Evolutionary conservation across 495 filamentous ascomycete species (phyloP).

Genomic region (Entonaema liquescens): DNA sequence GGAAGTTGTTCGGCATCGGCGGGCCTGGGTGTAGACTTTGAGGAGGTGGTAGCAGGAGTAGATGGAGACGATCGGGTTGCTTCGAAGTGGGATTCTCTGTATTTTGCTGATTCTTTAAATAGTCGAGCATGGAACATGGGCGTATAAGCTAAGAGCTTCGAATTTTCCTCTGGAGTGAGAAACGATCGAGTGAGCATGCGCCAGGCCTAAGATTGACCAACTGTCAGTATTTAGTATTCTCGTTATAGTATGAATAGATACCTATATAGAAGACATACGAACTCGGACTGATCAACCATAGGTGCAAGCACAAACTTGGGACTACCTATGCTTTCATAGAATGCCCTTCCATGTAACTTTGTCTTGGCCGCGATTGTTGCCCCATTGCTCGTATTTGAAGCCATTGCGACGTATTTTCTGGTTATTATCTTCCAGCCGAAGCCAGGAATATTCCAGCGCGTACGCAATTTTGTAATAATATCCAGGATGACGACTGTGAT

Average conservation of each 20-base stretch:
- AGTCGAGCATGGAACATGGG: slow-evolving; percentile 95
- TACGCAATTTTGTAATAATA: slow-evolving; percentile 4
- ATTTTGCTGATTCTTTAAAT: slow-evolving; percentile 76
- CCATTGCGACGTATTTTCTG: slow-evolving; percentile 28
- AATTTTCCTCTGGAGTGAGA: slow-evolving; percentile 68
- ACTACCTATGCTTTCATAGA: slow-evolving; percentile 92
- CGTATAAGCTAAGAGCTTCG: slow-evolving; percentile 79
- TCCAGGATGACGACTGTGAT: slow-evolving; percentile 26
- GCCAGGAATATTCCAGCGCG: slow-evolving; percentile 27
- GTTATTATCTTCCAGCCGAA: slow-evolving; percentile 26
- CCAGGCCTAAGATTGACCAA: slow-evolving; percentile 73
- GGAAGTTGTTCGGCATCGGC: slow-evolving; percentile 13
- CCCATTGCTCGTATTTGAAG: slow-evolving; percentile 15
- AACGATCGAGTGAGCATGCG: slow-evolving; percentile 93
- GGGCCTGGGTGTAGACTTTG: slow-evolving; percentile 9
- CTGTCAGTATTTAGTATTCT: slow-evolving; percentile 21
- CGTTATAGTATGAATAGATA: not conserved
- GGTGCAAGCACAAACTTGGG: slow-evolving; percentile 91
- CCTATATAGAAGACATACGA: slow-evolving; percentile 65
- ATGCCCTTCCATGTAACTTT: slow-evolving; percentile 84
- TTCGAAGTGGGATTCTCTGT: slow-evolving; percentile 81
- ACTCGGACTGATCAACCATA: slow-evolving; percentile 98
- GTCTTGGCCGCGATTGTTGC: slow-evolving; percentile 39
- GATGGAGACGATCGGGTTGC: slow-evolving; percentile 54
- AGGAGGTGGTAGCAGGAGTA: slow-evolving; percentile 34